Evolutionary conservation across 805 yeast species (phyloP).

Genomic region (Lipomyces orientalis): DNA sequence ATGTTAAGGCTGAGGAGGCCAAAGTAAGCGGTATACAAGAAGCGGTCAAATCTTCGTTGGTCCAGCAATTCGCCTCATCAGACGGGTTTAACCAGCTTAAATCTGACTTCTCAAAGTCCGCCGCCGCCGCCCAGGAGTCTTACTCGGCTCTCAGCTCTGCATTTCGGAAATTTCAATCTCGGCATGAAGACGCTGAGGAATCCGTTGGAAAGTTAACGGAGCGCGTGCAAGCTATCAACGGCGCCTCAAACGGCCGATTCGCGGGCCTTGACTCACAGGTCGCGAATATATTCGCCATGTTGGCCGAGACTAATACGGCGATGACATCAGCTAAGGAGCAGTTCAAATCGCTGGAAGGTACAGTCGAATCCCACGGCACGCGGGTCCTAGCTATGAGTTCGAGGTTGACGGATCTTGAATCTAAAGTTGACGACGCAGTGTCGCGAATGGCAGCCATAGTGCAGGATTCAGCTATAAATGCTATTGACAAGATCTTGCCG

Average conservation of each 20-base stretch:
- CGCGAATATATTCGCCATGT: neutral
- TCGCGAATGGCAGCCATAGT: slow-evolving; percentile 13
- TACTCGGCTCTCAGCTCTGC: slow-evolving; percentile 5
- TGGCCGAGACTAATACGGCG: slow-evolving; percentile 2
- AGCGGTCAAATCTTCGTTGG: slow-evolving; percentile 3
- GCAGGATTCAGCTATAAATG: slow-evolving; percentile 24
- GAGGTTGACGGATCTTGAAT: slow-evolving; percentile 2
- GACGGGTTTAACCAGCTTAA: neutral
- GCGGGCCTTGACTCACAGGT: neutral
- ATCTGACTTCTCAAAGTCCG: neutral
- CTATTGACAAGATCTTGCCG: slow-evolving; percentile 28
- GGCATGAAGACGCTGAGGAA: slow-evolving; percentile 10
- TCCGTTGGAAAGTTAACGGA: neutral
- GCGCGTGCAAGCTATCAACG: slow-evolving; percentile 1
- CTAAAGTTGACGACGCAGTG: slow-evolving; percentile 8
- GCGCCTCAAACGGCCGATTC: neutral
- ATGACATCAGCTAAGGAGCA: neutral
- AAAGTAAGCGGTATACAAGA: neutral
- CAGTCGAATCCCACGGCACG: neutral
- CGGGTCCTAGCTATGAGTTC: neutral
- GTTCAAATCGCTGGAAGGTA: slow-evolving; percentile 1
- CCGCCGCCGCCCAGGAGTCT: slow-evolving; percentile 3
- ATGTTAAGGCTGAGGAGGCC: neutral
- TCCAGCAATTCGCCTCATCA: slow-evolving; percentile 3
- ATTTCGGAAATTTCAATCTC: slow-evolving; percentile 2